phyloP scores from a whole-genome alignment of 164 flowering plant genomes.

The Houttuynia cordata region DNA sequence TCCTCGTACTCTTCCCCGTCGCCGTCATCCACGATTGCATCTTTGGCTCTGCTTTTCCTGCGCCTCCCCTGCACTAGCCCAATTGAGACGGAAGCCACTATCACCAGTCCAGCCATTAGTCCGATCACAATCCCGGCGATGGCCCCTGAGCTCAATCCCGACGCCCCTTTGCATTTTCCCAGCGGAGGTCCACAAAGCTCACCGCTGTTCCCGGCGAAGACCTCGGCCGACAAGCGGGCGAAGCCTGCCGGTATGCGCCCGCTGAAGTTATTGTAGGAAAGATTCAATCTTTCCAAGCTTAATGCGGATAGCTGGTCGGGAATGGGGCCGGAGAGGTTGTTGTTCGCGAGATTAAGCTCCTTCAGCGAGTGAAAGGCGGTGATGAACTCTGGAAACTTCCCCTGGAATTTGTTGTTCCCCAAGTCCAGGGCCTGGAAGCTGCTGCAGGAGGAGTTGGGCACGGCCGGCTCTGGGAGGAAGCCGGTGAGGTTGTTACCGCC shows the following conservation, averaged over 20 bases:
- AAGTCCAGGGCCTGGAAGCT: slow-evolving; percentile 59
- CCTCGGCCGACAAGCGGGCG: slow-evolving; percentile 44
- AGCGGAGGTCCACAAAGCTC: slow-evolving; percentile 67
- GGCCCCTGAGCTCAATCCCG: slow-evolving; percentile 69
- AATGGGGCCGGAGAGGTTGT: slow-evolving; percentile 52
- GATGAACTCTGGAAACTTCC: slow-evolving; percentile 67
- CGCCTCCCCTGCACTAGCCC: slow-evolving; percentile 77
- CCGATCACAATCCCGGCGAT: slow-evolving; percentile 91
- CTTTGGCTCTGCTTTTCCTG: slow-evolving; percentile 39
- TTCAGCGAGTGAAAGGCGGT: slow-evolving; percentile 42
- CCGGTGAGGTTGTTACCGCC: slow-evolving; percentile 65
- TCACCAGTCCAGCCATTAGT: slow-evolving; percentile 75
- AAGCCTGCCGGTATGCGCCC: slow-evolving; percentile 55
- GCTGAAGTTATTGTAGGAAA: slow-evolving; percentile 78
- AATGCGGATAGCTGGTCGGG: slow-evolving; percentile 37
- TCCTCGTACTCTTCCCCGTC: slow-evolving; percentile 53
- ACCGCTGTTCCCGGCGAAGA: slow-evolving; percentile 67
- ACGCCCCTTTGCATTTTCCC: slow-evolving; percentile 35
- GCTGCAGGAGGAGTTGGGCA: slow-evolving; percentile 59
- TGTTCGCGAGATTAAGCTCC: slow-evolving; percentile 62
- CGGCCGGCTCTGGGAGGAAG: slow-evolving; percentile 55
- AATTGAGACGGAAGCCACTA: slow-evolving; percentile 65
- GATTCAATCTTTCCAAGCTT: slow-evolving; percentile 58
- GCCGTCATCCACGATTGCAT: slow-evolving; percentile 38
- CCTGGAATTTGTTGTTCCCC: slow-evolving; percentile 56